Base-by-base conservation (phyloP, 2,329 filamentous ascomycete species). In the Talaromyces pinophilus region DNA sequence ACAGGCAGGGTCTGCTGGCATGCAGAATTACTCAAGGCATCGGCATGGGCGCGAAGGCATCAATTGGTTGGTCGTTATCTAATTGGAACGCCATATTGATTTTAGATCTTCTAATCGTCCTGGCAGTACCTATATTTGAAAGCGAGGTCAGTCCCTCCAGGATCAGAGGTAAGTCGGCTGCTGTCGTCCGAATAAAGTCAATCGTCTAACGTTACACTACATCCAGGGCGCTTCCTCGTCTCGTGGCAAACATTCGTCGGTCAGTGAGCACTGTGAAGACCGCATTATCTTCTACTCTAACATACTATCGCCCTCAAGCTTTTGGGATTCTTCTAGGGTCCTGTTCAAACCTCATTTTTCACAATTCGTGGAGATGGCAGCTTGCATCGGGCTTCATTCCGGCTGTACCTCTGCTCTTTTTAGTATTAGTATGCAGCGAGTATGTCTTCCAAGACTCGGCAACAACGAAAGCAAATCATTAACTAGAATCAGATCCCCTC, bases 1-100 rank as follows among this genome's bases (percentile, higher is more conserved):
- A 5, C 15, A 65, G 64, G 64, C 64, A 66, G 44, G 48, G 35
- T 13, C 35, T 78, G 4, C 68, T 78, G 2, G 71, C 64, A 30
- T 76, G 72, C 67, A 73, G 76, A 5, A 67, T 75, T 40, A 64
- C 76, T 6, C 69, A 77, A 25, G 75, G 75, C 3, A 71, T 76
- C 28, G 75, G 75, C 33, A 76, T 76, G 73, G 75, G 75, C 1
- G 70, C 70, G 25, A 76, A 77, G 62, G 76, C 74, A 7, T 72
- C 71, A 3, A 69, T 76, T 42, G 66, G 66, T 68, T 55, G 10
- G 35, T 63, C 8, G 8, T n/a, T 17, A 42, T n/a, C 5, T n/a
- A n/a, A 44, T 15, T 1, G 30, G 17, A 1, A 2, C 17, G 7
- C 15, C 17, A 13, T n/a, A 2, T 44, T 44, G n/a, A 11, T 5